A percentile compares a stretch with the other conserved stretches of the same genome.
Conservation (phyloP, 495 filamentous ascomycete species). For the Penicillium fimorum region DNA sequence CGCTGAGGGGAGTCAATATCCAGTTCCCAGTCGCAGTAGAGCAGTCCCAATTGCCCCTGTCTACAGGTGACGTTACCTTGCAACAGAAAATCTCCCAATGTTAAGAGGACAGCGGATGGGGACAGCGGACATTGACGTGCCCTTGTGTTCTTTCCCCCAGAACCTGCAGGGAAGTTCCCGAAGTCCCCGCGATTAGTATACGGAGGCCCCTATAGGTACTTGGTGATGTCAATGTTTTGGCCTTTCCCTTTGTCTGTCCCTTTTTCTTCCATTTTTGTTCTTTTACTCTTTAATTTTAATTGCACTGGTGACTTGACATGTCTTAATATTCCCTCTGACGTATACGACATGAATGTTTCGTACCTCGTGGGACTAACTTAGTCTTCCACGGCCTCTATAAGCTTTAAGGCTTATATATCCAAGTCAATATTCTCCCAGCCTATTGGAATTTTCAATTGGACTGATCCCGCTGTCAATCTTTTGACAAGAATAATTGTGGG, state of each 20-base stretch:
- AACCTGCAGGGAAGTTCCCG: conserved; percentile 4
- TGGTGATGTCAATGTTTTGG: not conserved
- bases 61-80: too few species aligned
- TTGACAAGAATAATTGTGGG: not conserved
- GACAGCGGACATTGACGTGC: too few species aligned
- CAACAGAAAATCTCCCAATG: too few species aligned
- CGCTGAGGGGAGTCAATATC: too few species aligned
- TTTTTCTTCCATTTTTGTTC: not conserved
- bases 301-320: not conserved
- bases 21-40: too few species aligned
- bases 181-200: not conserved
- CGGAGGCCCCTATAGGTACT: not conserved
- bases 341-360: not conserved
- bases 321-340: not conserved
- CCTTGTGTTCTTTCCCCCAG: not conserved
- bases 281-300: not conserved
- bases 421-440: not conserved
- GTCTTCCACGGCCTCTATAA: not conserved
- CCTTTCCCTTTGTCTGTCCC: not conserved
- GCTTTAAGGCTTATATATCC: not conserved
- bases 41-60: too few species aligned
- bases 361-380: not conserved
- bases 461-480: not conserved
- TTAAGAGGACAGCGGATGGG: too few species aligned
- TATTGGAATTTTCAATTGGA: conserved; percentile 10